Percentiles rank a stretch among this genome's conserved stretches.
These are phyloP conservation scores for Endotrypanum monterogeii DNA, from an alignment of 208 protist species.

Conservation along the genomic window DNA sequence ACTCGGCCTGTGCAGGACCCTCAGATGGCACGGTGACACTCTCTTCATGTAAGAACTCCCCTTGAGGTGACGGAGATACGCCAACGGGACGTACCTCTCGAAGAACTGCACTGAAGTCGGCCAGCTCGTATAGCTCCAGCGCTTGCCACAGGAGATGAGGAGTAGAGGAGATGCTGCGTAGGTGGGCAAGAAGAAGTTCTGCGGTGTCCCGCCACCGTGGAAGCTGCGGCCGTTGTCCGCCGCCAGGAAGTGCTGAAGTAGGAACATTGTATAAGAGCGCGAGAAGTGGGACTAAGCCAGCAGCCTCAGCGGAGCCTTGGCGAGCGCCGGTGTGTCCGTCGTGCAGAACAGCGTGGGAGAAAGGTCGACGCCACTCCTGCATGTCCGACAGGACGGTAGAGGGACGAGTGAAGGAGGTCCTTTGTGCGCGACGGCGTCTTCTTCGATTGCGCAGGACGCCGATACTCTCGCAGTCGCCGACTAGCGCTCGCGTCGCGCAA, in stretches of 20 bases:
- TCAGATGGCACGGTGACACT: not conserved
- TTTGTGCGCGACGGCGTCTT: not conserved
- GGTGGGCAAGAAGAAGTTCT: slow-evolving; percentile 13
- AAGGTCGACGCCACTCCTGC: not conserved
- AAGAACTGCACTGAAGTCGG: slow-evolving; percentile 6
- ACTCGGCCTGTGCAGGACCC: not conserved
- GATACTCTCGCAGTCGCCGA: not conserved
- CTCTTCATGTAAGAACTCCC: not conserved
- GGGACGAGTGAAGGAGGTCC: not conserved
- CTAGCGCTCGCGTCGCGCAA: not conserved
- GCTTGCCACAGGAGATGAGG: slow-evolving; percentile 24
- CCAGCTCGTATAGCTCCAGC: slow-evolving; percentile 26
- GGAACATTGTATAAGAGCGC: slow-evolving; percentile 16
- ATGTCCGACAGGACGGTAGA: not conserved
- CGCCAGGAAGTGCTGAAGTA: slow-evolving; percentile 6
- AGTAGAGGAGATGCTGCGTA: slow-evolving; percentile 13
- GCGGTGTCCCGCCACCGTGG: slow-evolving; percentile 15
- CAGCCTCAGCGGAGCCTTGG: slow-evolving; percentile 3
- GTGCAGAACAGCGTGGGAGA: too few relatives aligned
- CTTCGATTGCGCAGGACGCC: not conserved
- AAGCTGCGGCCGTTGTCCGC: slow-evolving; percentile 6
- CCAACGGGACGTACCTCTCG: slow-evolving; percentile 5
- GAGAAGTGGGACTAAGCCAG: slow-evolving; percentile 14
- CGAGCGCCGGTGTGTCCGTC: not conserved
- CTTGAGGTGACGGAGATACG: not conserved